Evolutionary conservation across 1,139 yeast genomes (phyloP), one percentile per base, ranked within the genome.

Genomic region (Yarrowia galli): DNA sequence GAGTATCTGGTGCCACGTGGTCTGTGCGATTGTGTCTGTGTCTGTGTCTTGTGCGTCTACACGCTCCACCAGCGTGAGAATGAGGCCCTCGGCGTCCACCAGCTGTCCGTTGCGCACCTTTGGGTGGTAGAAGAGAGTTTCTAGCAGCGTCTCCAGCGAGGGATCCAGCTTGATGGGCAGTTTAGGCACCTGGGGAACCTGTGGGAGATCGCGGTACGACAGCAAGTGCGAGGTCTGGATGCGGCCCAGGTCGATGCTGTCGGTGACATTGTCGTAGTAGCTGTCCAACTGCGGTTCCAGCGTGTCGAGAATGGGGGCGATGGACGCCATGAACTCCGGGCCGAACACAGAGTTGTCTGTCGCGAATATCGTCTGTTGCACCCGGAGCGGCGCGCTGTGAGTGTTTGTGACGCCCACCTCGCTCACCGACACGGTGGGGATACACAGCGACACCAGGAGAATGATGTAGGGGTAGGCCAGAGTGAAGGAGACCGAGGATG

Each of bases 381-480:
- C 51, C 22, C 51, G 28, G 9, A 58, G 51, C 12, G 60, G 15
- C 4, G 60, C 60, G 16, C 16, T 16, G 18, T 28, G 4, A 0
- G 64, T 18, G 28, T 58, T 42, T 2, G 51, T 28, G 25, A 18
- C 12, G 23, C 49, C 64, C 15, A 40, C 28, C 23, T 58, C 40
- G 42, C 64, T 58, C 18, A 58, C 64, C 25, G 64, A 58, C 64
- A 58, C 64, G 35, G 66, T 61, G 56, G 66, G 66, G 38, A 61
- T 61, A 35, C 56, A 61, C 45, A 61, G 45, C 38, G 56, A 46
- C 56, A 61, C 56, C 22, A 61, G 46, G 38, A 61, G 16, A 7
- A 61, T 48, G 56, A 61, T 61, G 46, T 61, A 61, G 45, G 66
- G 66, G 38, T 61, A 61, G 25, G 66, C 66, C 54, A 61, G 45